phyloP scores from a whole-genome alignment of 345 rosid species.

The Carallia pectinifolia region DNA sequence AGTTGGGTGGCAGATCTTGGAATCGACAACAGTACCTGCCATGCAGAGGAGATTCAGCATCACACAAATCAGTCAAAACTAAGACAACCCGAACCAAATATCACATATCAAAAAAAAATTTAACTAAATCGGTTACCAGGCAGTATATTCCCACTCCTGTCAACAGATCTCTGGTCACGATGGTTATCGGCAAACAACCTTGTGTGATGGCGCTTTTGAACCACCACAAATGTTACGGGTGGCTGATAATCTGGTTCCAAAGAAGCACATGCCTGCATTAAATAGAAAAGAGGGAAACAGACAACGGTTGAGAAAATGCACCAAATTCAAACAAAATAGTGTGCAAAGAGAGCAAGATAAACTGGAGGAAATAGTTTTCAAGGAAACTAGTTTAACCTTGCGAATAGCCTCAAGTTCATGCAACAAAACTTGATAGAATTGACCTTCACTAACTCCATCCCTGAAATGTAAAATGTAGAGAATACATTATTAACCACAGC shows the following conservation, averaged over 20 bases:
- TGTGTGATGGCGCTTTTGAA: conserved; percentile 98
- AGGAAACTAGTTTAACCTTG: conserved; percentile 45
- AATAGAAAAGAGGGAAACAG: neutral
- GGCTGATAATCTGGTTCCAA: conserved; percentile 97
- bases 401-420: conserved; percentile 97
- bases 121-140: conserved; percentile 53
- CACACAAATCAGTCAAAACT: neutral
- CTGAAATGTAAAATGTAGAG: conserved; percentile 27
- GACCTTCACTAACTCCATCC: conserved; percentile 99
- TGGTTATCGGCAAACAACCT: conserved; percentile 89
- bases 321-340: neutral
- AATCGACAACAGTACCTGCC: conserved; percentile 92
- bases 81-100: neutral
- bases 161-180: conserved; percentile 62
- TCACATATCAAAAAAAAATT: neutral
- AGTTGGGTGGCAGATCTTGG: conserved; percentile 95
- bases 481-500: neutral
- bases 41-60: too few relatives aligned
- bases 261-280: conserved; percentile 81
- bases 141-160: conserved; percentile 86
- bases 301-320: neutral
- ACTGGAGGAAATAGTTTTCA: neutral
- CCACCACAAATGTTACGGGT: conserved; percentile 95
- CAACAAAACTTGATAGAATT: conserved; percentile 88
- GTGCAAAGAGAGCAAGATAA: neutral